Percentiles rank a stretch among this genome's conserved stretches.
Conservation (phyloP, 352 stramenopile genomes). For the Halophytophthora batemanensis region DNA sequence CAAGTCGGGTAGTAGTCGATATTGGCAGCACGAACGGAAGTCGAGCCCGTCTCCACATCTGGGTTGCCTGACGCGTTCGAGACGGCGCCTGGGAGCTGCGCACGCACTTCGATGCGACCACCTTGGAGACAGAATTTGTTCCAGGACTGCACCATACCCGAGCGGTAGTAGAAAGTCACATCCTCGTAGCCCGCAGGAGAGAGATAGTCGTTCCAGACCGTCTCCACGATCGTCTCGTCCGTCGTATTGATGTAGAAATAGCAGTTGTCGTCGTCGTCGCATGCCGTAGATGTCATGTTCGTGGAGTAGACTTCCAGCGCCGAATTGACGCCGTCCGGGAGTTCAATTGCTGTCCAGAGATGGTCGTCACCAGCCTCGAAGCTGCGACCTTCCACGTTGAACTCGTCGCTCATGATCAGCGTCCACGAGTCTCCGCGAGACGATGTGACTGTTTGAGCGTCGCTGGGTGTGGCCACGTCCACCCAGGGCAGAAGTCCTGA, state of each 20-base stretch:
- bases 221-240: slow-evolving; percentile 10
- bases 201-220: slow-evolving; percentile 16
- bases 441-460: slow-evolving; percentile 8
- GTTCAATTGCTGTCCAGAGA: slow-evolving; percentile 55
- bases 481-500: slow-evolving; percentile 20
- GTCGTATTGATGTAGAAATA: slow-evolving; percentile 14
- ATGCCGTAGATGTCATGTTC: slow-evolving; percentile 34
- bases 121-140: slow-evolving; percentile 93
- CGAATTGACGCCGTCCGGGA: slow-evolving; percentile 7
- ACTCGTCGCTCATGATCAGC: slow-evolving; percentile 44
- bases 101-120: slow-evolving; percentile 82
- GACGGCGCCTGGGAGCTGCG: slow-evolving; percentile 78
- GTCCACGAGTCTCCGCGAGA: slow-evolving; percentile 46
- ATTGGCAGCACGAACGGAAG: slow-evolving; percentile 22
- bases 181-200: slow-evolving; percentile 12
- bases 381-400: slow-evolving; percentile 31
- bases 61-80: slow-evolving; percentile 34
- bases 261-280: slow-evolving; percentile 11
- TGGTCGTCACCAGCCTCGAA: slow-evolving; percentile 90
- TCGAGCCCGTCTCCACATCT: slow-evolving; percentile 15
- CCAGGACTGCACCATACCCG: slow-evolving; percentile 84
- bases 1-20: slow-evolving; percentile 56
- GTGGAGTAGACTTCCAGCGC: slow-evolving; percentile 88
- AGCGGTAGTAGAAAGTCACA: slow-evolving; percentile 12
- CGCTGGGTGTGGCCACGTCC: slow-evolving; percentile 13